Evolutionary conservation across 805 yeast species (phyloP), one percentile per base, ranked within the genome.

Genomic region (Naumovozyma castellii): DNA sequence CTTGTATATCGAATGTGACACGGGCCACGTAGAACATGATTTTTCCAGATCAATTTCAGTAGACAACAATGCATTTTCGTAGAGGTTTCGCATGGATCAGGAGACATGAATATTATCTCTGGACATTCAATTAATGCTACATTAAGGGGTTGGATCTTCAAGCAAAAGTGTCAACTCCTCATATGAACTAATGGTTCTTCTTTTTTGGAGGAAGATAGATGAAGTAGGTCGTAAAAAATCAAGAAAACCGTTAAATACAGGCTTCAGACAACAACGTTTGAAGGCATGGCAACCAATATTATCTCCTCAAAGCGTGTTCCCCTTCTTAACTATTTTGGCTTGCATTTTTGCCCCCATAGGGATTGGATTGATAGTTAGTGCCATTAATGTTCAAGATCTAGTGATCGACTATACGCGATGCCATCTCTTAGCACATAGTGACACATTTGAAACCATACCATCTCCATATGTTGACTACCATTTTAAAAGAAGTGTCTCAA

Each of bases 321-420:
- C 97, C 2, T 67, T 90, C 38, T 69, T 92, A 41, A 70, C 87
- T 36, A 48, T 82, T 18, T 65, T 84, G 33, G 85, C 94, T 1
- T 67, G 85, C 17, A 70, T 92, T 3, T 87, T 88, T 64, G 84
- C 92, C 1, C 96, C 97, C 1, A 72, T 92, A 37, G 98, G 98
- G 3, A 81, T 88, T 22, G 94, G 85, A 13, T 72, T 92, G 41
- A 61, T 87, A 20, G 74, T 73, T 48, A 80, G 94, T n/a, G 74
- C 86, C n/a, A 72, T 76, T 57, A 73, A 76, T 46, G 90, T 90
- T 13, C 85, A 90, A 54, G 78, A 80, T 49, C 45, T 92, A 22
- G 69, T 72, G 35, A 70, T 92, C 28, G 80, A 87, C 49, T 92
- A 92, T 56, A 75, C 87, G 37, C 61, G 74, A 31, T 92, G 98